phyloP scores from a whole-genome alignment of 176 grass and related monocot genomes.

The Oryza longistaminata region DNA sequence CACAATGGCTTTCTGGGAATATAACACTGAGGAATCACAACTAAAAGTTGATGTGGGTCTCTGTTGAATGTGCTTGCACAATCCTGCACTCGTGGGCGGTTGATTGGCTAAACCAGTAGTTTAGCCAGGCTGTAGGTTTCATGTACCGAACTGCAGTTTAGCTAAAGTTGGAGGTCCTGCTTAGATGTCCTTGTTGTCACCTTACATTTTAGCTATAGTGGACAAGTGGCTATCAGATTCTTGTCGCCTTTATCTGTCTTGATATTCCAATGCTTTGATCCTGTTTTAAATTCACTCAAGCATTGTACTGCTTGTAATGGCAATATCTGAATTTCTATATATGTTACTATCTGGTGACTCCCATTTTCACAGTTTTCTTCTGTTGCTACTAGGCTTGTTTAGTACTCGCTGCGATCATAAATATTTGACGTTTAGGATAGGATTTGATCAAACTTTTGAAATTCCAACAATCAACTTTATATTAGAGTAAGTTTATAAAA shows the following conservation, averaged over 20 bases:
- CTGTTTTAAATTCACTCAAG: background rate
- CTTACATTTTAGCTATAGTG: background rate
- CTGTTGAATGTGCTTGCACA: constrained; percentile 7
- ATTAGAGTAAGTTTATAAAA: too few relatives aligned
- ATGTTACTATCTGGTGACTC: background rate
- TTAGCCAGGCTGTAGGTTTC: background rate
- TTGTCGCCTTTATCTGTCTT: background rate
- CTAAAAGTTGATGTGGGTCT: background rate
- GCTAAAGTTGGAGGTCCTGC: background rate
- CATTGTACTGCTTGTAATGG: background rate
- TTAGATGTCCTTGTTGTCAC: background rate
- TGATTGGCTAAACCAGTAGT: background rate
- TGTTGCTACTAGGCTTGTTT: background rate
- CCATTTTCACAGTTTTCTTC: background rate
- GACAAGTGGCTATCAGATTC: background rate
- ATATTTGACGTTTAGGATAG: too few relatives aligned
- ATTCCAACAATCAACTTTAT: too few relatives aligned
- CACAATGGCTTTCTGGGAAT: background rate
- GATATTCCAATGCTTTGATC: background rate
- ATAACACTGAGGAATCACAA: background rate
- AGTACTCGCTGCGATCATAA: too few relatives aligned
- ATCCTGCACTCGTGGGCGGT: background rate
- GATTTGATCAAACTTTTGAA: too few relatives aligned
- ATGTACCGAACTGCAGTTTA: background rate
- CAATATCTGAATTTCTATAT: background rate